A percentile compares a stretch with the other conserved stretches of the same genome.
phyloP scores from a whole-genome alignment of 495 filamentous ascomycete genomes.

The Lasiosphaeria miniovina region DNA sequence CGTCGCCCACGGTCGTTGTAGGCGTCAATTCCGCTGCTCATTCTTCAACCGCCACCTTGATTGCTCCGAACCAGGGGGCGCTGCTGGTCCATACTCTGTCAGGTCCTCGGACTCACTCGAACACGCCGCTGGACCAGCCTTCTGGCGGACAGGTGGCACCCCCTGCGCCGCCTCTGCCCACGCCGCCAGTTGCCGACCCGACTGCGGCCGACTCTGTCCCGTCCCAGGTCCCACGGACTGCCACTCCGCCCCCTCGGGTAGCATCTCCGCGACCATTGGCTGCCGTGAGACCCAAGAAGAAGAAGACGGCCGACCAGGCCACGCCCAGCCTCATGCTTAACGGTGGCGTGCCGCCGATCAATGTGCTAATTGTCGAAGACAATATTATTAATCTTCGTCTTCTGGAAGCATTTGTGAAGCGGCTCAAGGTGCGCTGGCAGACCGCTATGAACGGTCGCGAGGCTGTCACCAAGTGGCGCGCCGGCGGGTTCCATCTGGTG shows the following conservation, averaged over 20 bases:
- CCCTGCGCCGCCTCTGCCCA: conserved; percentile 53
- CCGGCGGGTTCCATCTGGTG: conserved; percentile 94
- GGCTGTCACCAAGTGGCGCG: conserved; percentile 86
- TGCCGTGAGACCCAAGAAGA: conserved; percentile 50
- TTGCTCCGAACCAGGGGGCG: conserved; percentile 29
- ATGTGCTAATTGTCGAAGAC: conserved; percentile 96
- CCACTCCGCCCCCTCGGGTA: conserved; percentile 58
- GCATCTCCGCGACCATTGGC: conserved; percentile 51
- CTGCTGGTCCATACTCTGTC: conserved; percentile 33
- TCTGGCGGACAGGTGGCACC: conserved; percentile 30
- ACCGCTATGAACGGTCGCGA: conserved; percentile 92
- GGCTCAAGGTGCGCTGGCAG: conserved; percentile 96
- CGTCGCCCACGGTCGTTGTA: conserved; percentile 69
- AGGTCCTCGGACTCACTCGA: conserved; percentile 51
- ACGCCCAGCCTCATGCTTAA: conserved; percentile 66
- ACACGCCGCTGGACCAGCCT: conserved; percentile 47
- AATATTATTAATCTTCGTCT: conserved; percentile 95
- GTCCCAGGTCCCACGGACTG: conserved; percentile 26
- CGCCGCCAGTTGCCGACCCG: conserved; percentile 50
- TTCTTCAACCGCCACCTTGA: conserved; percentile 15
- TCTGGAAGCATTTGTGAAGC: conserved; percentile 92
- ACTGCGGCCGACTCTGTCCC: conserved; percentile 10
- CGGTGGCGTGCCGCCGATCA: conserved; percentile 89
- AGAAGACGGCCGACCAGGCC: conserved; percentile 49
- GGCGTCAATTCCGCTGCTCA: conserved; percentile 25